Percentiles rank a stretch among this genome's conserved stretches.
phyloP scores from a whole-genome alignment of 2,329 filamentous ascomycete genomes.

The Diplodia intermedia region DNA sequence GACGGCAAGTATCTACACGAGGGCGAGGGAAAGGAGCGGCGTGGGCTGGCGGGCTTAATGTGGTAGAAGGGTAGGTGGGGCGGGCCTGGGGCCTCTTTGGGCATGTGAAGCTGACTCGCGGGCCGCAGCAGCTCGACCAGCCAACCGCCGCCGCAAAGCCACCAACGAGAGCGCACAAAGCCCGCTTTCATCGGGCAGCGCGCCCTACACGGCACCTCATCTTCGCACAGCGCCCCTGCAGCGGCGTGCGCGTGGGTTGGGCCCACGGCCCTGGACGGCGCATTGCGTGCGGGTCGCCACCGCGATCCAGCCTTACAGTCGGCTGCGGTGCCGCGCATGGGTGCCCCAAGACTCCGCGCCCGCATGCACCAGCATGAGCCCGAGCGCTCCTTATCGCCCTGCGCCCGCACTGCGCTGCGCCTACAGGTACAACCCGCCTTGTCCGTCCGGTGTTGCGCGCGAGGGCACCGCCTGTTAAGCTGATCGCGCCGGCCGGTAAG shows the following conservation, averaged over 20 bases:
- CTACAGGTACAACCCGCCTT: neutral
- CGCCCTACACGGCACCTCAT: neutral
- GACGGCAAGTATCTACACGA: slow-evolving; percentile 28
- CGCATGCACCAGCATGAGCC: slow-evolving; percentile 8
- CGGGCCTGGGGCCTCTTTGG: neutral
- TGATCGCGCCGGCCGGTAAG: slow-evolving; percentile 7
- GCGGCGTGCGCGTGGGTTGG: slow-evolving; percentile 4
- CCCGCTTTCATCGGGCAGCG: neutral
- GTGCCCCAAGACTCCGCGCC: slow-evolving; percentile 1
- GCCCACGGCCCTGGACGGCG: neutral
- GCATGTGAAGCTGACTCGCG: slow-evolving; percentile 28
- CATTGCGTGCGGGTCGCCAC: slow-evolving; percentile 10
- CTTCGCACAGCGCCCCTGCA: slow-evolving; percentile 12
- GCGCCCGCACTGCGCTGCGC: neutral
- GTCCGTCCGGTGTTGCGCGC: neutral
- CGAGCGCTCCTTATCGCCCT: slow-evolving; percentile 16
- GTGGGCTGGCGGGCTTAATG: slow-evolving; percentile 13
- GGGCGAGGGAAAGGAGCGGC: slow-evolving; percentile 13
- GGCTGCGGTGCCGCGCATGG: slow-evolving; percentile 25
- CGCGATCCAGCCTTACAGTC: slow-evolving; percentile 20
- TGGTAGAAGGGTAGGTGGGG: slow-evolving; percentile 27
- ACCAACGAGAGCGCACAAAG: slow-evolving; percentile 2
- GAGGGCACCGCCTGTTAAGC: neutral
- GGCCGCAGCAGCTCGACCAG: slow-evolving; percentile 10
- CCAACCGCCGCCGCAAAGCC: slow-evolving; percentile 8